Percentiles rank a stretch among this genome's conserved stretches.
These are phyloP conservation scores for Colletotrichum paranaense DNA, from an alignment of 2,329 filamentous ascomycete species.

Conservation along the genomic window DNA sequence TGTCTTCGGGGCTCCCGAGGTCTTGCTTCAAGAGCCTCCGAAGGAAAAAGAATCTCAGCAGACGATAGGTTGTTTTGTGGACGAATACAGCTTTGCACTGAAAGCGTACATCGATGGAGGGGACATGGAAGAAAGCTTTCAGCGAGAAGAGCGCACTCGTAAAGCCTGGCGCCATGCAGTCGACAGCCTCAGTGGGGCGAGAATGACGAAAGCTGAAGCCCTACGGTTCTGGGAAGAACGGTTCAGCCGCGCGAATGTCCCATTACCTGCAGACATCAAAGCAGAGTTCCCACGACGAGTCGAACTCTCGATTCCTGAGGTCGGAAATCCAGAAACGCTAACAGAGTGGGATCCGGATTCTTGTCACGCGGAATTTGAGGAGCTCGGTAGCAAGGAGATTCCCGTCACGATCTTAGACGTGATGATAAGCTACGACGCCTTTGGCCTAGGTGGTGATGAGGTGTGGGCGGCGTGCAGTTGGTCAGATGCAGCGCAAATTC, in stretches of 20 bases:
- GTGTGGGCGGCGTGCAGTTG: not conserved
- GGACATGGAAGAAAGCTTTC: not conserved
- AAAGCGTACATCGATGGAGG: not conserved
- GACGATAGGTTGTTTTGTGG: constrained; percentile 1
- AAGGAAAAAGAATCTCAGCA: not conserved
- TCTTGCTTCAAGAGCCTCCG: not conserved
- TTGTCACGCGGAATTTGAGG: no score
- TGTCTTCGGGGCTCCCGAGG: not conserved
- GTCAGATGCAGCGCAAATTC: not conserved
- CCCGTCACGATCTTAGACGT: not conserved
- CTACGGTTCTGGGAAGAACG: not conserved
- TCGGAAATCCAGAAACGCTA: not conserved
- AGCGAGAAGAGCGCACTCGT: not conserved
- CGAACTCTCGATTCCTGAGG: not conserved
- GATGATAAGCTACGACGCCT: not conserved
- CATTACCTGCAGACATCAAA: not conserved
- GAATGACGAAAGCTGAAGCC: constrained; percentile 30
- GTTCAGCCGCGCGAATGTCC: not conserved
- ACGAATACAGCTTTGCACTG: constrained; percentile 8
- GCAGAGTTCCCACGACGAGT: not conserved
- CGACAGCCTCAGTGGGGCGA: not conserved
- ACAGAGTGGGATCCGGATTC: constrained; percentile 6
- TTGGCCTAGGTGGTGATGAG: not conserved
- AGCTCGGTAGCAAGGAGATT: not conserved
- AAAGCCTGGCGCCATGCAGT: constrained; percentile 16